Evolutionary conservation across 2,329 filamentous ascomycete genomes (phyloP).

Genomic region (Pezicula carpinea): DNA sequence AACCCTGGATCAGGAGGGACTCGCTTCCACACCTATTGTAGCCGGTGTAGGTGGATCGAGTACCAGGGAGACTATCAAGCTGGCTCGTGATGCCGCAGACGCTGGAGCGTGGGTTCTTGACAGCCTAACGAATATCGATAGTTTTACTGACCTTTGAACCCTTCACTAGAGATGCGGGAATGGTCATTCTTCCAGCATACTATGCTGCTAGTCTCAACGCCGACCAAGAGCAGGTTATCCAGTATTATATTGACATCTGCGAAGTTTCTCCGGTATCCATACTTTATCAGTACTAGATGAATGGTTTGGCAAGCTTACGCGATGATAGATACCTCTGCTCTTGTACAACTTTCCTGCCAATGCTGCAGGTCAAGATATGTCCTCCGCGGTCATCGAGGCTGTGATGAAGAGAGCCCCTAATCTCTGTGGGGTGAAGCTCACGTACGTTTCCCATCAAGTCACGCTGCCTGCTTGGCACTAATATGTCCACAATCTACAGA

Average conservation of each 20-base stretch:
- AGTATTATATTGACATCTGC: neutral
- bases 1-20: conserved; percentile 31
- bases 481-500: neutral
- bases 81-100: conserved; percentile 31
- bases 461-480: neutral
- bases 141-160: neutral
- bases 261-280: neutral
- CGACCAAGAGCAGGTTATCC: neutral
- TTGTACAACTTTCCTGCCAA: neutral
- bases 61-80: conserved; percentile 30
- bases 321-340: neutral
- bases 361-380: neutral
- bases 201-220: neutral
- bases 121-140: neutral
- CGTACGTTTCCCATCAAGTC: neutral
- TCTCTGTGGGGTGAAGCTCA: neutral
- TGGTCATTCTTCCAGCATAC: neutral
- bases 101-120: conserved; percentile 27
- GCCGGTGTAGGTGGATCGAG: conserved; percentile 38
- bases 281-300: no score
- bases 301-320: no score
- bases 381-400: neutral
- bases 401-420: neutral
- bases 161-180: neutral
- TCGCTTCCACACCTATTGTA: conserved; percentile 35